phyloP scores from a whole-genome alignment of 2,329 filamentous ascomycete genomes.

The Aureobasidium sp. region DNA sequence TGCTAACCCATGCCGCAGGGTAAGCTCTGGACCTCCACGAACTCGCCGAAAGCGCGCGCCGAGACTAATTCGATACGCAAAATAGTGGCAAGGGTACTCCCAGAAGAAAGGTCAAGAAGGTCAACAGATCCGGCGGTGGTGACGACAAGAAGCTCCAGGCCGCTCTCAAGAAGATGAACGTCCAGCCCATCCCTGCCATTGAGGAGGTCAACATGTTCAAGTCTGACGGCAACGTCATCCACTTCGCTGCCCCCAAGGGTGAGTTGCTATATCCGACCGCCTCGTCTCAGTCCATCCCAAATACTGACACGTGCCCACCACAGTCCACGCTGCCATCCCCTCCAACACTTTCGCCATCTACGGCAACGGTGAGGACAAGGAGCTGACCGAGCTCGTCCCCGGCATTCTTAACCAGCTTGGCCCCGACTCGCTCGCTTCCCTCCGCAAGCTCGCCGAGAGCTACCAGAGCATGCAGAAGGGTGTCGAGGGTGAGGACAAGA shows the following conservation, averaged over 20 bases:
- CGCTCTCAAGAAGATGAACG: constrained; percentile 97
- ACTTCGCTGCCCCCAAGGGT: constrained; percentile 98
- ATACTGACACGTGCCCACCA: constrained; percentile 15
- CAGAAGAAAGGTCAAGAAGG: constrained; percentile 96
- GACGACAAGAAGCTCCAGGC: constrained; percentile 99
- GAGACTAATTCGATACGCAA: constrained; percentile 20
- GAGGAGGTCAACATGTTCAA: constrained; percentile 99
- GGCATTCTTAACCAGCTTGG: constrained; percentile 99
- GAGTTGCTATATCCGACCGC: constrained; percentile 32
- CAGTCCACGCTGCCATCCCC: constrained; percentile 94
- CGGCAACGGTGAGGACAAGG: constrained; percentile 97
- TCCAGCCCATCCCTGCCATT: constrained; percentile 97
- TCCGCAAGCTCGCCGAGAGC: constrained; percentile 97
- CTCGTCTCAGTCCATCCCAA: neutral
- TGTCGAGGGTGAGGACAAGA: constrained; percentile 62
- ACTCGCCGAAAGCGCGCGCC: neutral
- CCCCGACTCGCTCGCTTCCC: constrained; percentile 92
- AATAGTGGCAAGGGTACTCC: constrained; percentile 92
- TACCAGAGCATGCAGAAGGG: constrained; percentile 99
- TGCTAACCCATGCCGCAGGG: constrained; percentile 27
- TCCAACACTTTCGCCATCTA: constrained; percentile 99
- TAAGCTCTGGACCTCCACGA: constrained; percentile 22
- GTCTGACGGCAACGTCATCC: constrained; percentile 98
- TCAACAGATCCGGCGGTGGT: constrained; percentile 82
- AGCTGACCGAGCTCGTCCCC: constrained; percentile 97